Percentiles rank a stretch among this genome's conserved stretches.
Conservation (phyloP, 805 yeast species). For the Lipomyces oligophaga region DNA sequence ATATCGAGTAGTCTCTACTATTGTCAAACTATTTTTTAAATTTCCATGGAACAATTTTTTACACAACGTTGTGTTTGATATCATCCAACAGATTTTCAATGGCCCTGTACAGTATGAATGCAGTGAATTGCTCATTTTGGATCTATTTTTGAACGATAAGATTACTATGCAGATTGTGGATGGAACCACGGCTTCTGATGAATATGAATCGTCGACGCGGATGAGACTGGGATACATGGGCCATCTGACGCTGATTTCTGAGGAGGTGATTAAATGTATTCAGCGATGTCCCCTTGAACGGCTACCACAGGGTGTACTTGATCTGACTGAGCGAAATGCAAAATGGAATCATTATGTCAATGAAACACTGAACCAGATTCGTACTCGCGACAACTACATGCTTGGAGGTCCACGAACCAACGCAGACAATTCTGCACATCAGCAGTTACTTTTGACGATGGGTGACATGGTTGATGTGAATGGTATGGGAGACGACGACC, state of each 20-base stretch:
- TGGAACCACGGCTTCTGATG: constrained; percentile 59
- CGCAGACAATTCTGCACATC: constrained; percentile 18
- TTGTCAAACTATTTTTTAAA: constrained; percentile 58
- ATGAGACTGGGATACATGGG: constrained; percentile 93
- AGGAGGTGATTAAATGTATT: constrained; percentile 86
- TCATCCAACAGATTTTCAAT: constrained; percentile 89
- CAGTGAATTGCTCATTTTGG: constrained; percentile 70
- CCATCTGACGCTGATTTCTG: constrained; percentile 89
- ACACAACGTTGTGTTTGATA: constrained; percentile 95
- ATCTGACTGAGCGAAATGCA: constrained; percentile 45
- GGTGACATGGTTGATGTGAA: constrained; percentile 25
- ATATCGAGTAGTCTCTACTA: constrained; percentile 34
- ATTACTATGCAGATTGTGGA: constrained; percentile 56
- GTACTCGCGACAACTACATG: constrained; percentile 91
- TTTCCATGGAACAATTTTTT: constrained; percentile 97
- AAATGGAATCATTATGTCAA: constrained; percentile 82
- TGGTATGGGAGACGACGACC: constrained; percentile 29
- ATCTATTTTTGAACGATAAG: constrained; percentile 61
- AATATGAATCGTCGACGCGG: constrained; percentile 55
- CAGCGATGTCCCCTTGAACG: constrained; percentile 58
- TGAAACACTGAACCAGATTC: constrained; percentile 75
- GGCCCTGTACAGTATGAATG: constrained; percentile 83
- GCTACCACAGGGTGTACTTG: constrained; percentile 52
- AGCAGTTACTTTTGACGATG: constrained; percentile 31
- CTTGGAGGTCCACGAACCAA: constrained; percentile 70